phyloP scores from a whole-genome alignment of 2,329 filamentous ascomycete genomes.

The Sclerotinia nivalis region DNA sequence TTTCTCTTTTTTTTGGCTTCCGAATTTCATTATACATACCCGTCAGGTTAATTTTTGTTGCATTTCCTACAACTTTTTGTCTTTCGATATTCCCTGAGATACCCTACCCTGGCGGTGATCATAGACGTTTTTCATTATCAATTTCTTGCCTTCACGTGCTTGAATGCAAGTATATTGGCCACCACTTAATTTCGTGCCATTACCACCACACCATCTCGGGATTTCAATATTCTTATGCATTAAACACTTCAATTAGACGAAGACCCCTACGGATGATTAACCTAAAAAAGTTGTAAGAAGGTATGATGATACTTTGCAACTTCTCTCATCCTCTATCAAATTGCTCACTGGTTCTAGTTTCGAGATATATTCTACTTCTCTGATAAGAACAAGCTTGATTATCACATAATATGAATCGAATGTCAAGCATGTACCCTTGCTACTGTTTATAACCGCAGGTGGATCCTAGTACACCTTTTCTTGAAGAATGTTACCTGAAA shows the following conservation, averaged over 20 bases:
- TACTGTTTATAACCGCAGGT: conserved; percentile 34
- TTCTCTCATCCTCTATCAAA: neutral
- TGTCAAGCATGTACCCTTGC: conserved; percentile 30
- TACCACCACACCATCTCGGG: conserved; percentile 21
- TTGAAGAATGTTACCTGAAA: conserved; percentile 32
- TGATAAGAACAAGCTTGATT: neutral
- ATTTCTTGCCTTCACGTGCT: conserved; percentile 31
- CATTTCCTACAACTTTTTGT: conserved; percentile 26
- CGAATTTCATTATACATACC: conserved; percentile 1
- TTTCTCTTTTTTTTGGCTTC: conserved; percentile 23
- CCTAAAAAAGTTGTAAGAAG: conserved; percentile 1
- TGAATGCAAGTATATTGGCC: conserved; percentile 31
- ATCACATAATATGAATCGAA: conserved; percentile 26
- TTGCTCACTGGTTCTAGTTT: conserved; percentile 4
- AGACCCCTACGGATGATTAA: neutral
- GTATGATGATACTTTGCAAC: neutral
- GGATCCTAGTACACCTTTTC: conserved; percentile 22
- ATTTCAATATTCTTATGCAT: conserved; percentile 22
- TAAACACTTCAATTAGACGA: conserved; percentile 25
- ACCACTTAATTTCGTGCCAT: conserved; percentile 29
- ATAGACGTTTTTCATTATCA: conserved; percentile 29
- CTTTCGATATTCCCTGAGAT: conserved; percentile 12
- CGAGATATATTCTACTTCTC: neutral
- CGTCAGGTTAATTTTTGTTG: neutral
- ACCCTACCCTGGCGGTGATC: conserved; percentile 37